Percentiles rank a stretch among this genome's conserved stretches.
These are phyloP conservation scores for Erysimum cheiri DNA, from an alignment of 441 rosid genomes.

Conservation along the genomic window DNA sequence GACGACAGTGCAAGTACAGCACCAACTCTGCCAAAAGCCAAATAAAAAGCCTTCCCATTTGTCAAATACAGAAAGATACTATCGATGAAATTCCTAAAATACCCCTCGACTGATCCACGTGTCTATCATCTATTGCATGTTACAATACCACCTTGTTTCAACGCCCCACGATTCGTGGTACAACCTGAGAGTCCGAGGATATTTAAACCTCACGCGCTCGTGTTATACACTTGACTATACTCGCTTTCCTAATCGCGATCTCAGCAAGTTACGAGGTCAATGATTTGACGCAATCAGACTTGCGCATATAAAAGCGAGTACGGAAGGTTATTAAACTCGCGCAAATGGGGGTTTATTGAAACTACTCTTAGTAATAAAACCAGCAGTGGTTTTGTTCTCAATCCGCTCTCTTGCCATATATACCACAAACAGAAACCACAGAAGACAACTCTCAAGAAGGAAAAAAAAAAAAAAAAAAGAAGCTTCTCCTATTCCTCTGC, in stretches of 20 bases:
- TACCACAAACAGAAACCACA: conserved; percentile 27
- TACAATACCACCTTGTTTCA: conserved; percentile 38
- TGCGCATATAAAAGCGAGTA: conserved; percentile 35
- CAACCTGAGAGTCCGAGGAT: conserved; percentile 41
- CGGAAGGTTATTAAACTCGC: background rate
- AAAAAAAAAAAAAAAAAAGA: conserved; percentile 8
- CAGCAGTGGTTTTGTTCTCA: conserved; percentile 44
- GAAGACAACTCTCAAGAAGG: conserved; percentile 20
- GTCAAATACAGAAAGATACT: background rate
- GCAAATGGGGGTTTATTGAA: background rate
- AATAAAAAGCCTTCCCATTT: background rate
- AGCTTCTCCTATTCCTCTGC: conserved; percentile 39
- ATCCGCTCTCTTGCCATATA: conserved; percentile 36
- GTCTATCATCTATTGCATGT: conserved; percentile 32
- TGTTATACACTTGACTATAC: background rate
- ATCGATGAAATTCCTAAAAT: background rate
- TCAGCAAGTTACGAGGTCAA: conserved; percentile 17
- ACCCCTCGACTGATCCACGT: conserved; percentile 6
- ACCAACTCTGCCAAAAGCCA: conserved; percentile 39
- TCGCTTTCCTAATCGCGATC: conserved; percentile 24
- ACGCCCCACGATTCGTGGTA: conserved; percentile 40
- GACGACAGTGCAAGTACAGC: conserved; percentile 44
- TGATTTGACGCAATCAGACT: conserved; percentile 26
- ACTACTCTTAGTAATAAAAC: conserved; percentile 34
- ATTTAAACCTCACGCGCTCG: conserved; percentile 35